Percentiles rank a stretch among this genome's conserved stretches.
Conservation (phyloP, 179 eudicot species). For the Beta corolliflora region DNA sequence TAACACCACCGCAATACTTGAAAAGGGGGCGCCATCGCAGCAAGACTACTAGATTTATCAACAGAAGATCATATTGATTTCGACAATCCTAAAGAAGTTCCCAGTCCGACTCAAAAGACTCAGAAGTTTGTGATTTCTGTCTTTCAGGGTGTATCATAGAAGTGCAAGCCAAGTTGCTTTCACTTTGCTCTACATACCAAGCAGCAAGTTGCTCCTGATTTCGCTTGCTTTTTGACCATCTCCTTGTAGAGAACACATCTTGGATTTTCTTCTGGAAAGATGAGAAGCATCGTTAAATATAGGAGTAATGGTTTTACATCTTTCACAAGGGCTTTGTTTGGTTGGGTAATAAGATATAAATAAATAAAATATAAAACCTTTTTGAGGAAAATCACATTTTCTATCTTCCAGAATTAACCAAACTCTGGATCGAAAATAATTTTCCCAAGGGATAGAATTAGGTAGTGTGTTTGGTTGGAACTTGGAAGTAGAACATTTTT, state of each 20-base stretch:
- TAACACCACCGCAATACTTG: constrained; percentile 26
- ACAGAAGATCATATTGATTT: neutral
- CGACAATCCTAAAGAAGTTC: constrained; percentile 56
- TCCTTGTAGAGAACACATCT: constrained; percentile 48
- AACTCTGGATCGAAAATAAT: too few species aligned
- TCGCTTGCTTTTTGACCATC: constrained; percentile 48
- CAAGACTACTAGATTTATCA: neutral
- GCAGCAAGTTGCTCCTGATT: constrained; percentile 41
- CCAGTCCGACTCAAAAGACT: constrained; percentile 66
- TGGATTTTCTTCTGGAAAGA: constrained; percentile 59
- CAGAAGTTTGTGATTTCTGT: constrained; percentile 23
- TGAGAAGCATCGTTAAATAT: neutral
- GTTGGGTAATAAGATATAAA: too few species aligned
- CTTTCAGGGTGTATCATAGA: neutral
- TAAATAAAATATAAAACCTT: too few species aligned
- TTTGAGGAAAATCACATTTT: too few species aligned
- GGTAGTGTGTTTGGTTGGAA: too few species aligned
- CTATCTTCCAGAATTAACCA: too few species aligned
- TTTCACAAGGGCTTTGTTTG: too few species aligned
- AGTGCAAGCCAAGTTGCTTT: constrained; percentile 8
- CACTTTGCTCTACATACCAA: constrained; percentile 24
- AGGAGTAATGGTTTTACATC: too few species aligned
- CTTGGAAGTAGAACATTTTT: too few species aligned
- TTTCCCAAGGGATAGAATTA: too few species aligned
- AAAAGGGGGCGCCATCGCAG: constrained; percentile 22